Evolutionary conservation across 1,284 basidiomycete species (phyloP).

Genomic region (Sphagnurus paluster): DNA sequence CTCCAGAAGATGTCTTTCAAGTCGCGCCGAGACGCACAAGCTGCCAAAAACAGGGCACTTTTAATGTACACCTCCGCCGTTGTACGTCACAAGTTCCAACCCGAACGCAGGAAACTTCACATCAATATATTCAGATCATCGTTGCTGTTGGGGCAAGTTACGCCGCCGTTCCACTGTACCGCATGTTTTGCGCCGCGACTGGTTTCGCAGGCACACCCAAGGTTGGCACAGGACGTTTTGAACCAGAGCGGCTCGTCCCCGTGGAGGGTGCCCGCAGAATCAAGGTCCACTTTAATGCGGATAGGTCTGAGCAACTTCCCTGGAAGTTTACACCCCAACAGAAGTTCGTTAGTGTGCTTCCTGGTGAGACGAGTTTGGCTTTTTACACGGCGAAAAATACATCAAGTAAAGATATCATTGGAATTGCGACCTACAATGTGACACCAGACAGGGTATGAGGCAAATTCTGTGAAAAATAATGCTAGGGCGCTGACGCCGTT

Average conservation of each 20-base stretch:
- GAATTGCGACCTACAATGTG: conserved; percentile 99
- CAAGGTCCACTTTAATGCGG: conserved; percentile 95
- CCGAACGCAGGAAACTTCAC: neutral
- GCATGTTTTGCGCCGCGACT: conserved; percentile 97
- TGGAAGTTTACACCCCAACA: conserved; percentile 95
- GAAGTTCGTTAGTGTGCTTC: conserved; percentile 87
- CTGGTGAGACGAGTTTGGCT: conserved; percentile 94
- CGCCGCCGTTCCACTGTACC: conserved; percentile 95
- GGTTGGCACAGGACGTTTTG: conserved; percentile 80
- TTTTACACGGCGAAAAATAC: conserved; percentile 96
- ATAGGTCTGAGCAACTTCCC: conserved; percentile 84
- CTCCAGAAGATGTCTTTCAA: conserved; percentile 10
- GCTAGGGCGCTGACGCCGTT: neutral
- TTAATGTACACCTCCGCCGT: conserved; percentile 81
- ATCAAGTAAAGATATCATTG: conserved; percentile 87
- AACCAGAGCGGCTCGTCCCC: conserved; percentile 80
- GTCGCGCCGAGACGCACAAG: conserved; percentile 32
- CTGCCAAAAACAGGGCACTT: conserved; percentile 66
- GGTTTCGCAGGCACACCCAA: conserved; percentile 96
- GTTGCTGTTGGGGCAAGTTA: conserved; percentile 86
- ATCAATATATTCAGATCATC: conserved; percentile 58
- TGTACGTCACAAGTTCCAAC: conserved; percentile 43
- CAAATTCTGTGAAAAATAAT: neutral
- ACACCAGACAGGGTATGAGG: conserved; percentile 82
- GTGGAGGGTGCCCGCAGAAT: conserved; percentile 74